Evolutionary conservation across 2,329 filamentous ascomycete genomes (phyloP).

Genomic region (Grosmannia serpens): DNA sequence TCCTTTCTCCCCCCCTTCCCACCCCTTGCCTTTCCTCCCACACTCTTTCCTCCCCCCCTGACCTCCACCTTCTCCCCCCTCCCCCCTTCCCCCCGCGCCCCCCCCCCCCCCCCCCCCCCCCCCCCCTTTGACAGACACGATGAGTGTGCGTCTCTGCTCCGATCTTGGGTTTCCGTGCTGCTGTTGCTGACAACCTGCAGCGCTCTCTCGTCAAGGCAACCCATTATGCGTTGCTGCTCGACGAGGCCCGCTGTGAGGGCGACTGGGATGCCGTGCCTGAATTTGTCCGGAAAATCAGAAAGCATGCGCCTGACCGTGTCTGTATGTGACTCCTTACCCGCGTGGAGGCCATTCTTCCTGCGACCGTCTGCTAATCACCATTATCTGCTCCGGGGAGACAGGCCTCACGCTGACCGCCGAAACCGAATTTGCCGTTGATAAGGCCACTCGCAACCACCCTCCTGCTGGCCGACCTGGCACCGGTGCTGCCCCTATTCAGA

Average conservation of each 20-base stretch:
- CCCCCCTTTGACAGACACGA: background rate
- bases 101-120: too few species aligned
- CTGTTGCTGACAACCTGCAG: constrained; percentile 3
- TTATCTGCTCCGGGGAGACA: constrained; percentile 22
- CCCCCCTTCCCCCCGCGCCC: too few species aligned
- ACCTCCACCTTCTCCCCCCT: too few species aligned
- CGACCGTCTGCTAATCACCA: constrained; percentile 10
- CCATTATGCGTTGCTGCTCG: constrained; percentile 71
- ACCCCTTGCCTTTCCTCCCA: too few species aligned
- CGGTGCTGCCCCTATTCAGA: constrained; percentile 23
- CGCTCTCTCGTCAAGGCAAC: constrained; percentile 48
- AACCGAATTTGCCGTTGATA: constrained; percentile 54
- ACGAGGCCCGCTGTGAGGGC: constrained; percentile 77
- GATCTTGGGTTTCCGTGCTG: background rate
- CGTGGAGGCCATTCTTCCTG: background rate
- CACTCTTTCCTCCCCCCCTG: too few species aligned
- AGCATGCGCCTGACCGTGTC: constrained; percentile 75
- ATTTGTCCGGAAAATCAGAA: constrained; percentile 82
- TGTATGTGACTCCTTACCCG: constrained; percentile 46
- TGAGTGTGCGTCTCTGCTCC: background rate
- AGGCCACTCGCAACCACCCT: constrained; percentile 34
- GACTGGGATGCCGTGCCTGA: constrained; percentile 82
- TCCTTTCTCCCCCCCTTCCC: too few species aligned
- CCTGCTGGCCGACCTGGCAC: constrained; percentile 28
- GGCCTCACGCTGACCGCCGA: constrained; percentile 61